Conservation (phyloP, 441 rosid species). For the Croton setiger region DNA sequence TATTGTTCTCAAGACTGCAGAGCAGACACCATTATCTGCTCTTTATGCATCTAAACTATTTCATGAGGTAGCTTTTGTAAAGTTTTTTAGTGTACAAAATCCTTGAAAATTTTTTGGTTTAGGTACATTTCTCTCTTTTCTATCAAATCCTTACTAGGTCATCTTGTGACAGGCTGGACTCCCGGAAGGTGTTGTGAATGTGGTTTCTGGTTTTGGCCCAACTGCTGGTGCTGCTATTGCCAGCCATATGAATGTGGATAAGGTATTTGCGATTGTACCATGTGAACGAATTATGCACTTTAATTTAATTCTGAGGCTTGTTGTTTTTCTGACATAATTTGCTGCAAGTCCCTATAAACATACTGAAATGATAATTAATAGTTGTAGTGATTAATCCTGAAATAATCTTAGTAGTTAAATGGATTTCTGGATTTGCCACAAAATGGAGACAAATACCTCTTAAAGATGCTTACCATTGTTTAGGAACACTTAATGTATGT, state of each 20-base stretch:
- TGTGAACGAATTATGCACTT: background rate
- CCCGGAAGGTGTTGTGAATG: conserved; percentile 37
- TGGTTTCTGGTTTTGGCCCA: conserved; percentile 36
- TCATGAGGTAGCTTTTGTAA: conserved; percentile 41
- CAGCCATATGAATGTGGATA: conserved; percentile 36
- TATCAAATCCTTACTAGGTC: conserved; percentile 6
- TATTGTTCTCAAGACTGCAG: conserved; percentile 53
- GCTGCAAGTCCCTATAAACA: background rate
- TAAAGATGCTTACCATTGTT: background rate
- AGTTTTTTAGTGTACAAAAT: background rate
- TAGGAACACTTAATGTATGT: background rate
- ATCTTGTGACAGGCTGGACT: conserved; percentile 31
- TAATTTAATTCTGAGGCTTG: background rate
- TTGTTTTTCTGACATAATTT: background rate
- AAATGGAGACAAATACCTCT: background rate
- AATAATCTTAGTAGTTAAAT: background rate
- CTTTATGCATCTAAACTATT: conserved; percentile 42
- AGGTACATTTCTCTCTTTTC: background rate
- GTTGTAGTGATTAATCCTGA: background rate
- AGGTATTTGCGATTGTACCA: conserved; percentile 19
- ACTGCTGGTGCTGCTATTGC: conserved; percentile 38
- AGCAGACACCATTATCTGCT: conserved; percentile 64
- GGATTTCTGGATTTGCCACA: background rate
- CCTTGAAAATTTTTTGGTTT: background rate
- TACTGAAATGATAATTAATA: too few relatives aligned